Conservation (phyloP, 2,329 filamentous ascomycete species). For the Pleochaeta shiraiana region DNA sequence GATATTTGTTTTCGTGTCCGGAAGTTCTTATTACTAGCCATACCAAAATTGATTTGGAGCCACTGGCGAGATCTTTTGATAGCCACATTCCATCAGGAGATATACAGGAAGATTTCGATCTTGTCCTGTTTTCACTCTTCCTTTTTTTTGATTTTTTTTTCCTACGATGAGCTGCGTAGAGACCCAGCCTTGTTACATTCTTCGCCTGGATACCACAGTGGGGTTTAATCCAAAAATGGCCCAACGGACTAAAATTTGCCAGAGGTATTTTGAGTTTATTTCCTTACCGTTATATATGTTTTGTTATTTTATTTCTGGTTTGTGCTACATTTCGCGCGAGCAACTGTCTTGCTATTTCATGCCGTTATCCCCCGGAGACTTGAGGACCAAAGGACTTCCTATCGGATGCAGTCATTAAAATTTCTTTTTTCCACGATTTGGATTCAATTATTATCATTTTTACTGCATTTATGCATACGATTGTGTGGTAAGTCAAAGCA, state of each 20-base stretch:
- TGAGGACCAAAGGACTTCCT: not conserved
- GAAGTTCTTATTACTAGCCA: not conserved
- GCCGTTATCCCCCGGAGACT: not conserved
- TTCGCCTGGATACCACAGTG: slow-evolving; percentile 17
- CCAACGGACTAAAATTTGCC: slow-evolving; percentile 16
- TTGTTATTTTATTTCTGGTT: slow-evolving; percentile 3
- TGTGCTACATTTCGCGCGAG: not conserved
- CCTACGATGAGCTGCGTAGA: slow-evolving; percentile 17
- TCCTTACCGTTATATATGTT: slow-evolving; percentile 11
- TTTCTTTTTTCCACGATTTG: too few relatives aligned
- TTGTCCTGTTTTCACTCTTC: not conserved
- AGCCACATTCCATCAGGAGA: too few relatives aligned
- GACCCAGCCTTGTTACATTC: slow-evolving; percentile 14
- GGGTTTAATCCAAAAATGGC: slow-evolving; percentile 14
- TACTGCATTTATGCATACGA: too few relatives aligned
- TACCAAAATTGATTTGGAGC: not conserved
- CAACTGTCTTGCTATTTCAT: not conserved
- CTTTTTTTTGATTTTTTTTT: not conserved
- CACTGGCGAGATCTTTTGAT: not conserved
- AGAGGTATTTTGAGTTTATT: slow-evolving; percentile 18
- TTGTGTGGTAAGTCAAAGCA: too few relatives aligned
- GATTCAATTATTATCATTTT: not conserved
- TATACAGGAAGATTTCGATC: not conserved
- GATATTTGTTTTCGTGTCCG: not conserved
- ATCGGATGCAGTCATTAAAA: not conserved